phyloP scores from a whole-genome alignment of 306 rosid genomes.

The Dalbergia oliveri region DNA sequence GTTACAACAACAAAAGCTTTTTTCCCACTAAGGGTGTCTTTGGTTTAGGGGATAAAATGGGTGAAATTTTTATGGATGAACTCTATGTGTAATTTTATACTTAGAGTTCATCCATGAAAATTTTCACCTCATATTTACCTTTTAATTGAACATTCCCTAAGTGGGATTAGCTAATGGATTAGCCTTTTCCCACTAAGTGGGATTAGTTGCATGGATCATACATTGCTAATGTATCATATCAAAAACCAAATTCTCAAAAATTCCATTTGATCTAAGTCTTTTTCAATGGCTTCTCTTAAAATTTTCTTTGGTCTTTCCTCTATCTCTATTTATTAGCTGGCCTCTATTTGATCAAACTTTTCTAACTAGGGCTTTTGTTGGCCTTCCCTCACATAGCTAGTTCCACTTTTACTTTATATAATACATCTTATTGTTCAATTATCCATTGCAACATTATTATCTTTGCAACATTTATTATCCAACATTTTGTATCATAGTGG shows the following conservation, averaged over 20 bases:
- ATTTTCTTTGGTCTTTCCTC: background rate
- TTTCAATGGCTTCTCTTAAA: background rate
- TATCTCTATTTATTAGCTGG: background rate
- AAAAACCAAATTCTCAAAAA: background rate
- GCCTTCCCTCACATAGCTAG: background rate
- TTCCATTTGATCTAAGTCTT: background rate
- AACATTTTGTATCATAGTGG: background rate
- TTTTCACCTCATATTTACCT: no score
- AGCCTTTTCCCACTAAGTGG: background rate
- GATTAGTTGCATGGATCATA: background rate
- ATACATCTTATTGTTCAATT: background rate
- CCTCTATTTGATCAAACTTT: constrained; percentile 14
- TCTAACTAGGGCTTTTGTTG: background rate
- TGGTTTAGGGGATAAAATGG: no score
- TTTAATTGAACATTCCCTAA: no score
- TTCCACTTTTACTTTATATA: background rate
- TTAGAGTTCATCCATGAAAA: no score
- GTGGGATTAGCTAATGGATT: no score
- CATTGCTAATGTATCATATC: background rate
- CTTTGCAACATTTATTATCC: background rate
- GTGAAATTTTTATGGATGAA: no score
- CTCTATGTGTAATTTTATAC: no score
- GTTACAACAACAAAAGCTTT: background rate
- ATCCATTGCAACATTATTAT: background rate
- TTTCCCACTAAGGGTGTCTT: no score